Evolutionary conservation across 2,329 filamentous ascomycete species (phyloP).

Genomic region (Fusarium devonianum): DNA sequence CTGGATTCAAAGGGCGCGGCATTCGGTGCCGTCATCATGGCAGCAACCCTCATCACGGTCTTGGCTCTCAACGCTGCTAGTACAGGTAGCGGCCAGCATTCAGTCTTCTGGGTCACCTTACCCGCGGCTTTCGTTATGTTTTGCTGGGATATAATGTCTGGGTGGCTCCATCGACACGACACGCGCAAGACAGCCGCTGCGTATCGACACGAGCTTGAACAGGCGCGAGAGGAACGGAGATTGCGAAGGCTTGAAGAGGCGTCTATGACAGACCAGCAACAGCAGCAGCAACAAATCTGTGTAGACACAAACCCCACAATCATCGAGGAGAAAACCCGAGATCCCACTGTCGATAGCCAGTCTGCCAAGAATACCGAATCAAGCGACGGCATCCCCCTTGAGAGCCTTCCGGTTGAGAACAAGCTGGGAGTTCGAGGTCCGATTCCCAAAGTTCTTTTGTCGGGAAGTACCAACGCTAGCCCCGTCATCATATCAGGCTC

Average conservation of each 20-base stretch:
- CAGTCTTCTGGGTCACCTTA: conserved; percentile 73
- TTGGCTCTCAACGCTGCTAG: conserved; percentile 70
- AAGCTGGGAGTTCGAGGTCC: not conserved
- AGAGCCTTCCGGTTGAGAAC: not conserved
- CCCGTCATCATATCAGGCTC: conserved; percentile 11
- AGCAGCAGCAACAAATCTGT: too few species aligned
- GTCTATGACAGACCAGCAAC: not conserved
- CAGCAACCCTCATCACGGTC: conserved; percentile 69
- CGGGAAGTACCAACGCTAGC: conserved; percentile 5
- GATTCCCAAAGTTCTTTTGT: conserved; percentile 8
- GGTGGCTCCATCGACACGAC: conserved; percentile 68
- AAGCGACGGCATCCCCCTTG: conserved; percentile 1
- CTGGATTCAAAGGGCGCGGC: conserved; percentile 70
- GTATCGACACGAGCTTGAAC: conserved; percentile 51
- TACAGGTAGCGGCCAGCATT: conserved; percentile 56
- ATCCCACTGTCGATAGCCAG: not conserved
- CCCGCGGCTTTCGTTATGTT: conserved; percentile 74
- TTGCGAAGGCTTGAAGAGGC: conserved; percentile 11
- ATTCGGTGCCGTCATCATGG: conserved; percentile 72
- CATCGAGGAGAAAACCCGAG: not conserved
- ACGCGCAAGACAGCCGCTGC: conserved; percentile 68
- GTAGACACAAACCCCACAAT: too few species aligned
- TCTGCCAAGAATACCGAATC: not conserved
- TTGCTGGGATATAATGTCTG: conserved; percentile 69
- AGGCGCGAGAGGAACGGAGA: conserved; percentile 19